These are phyloP conservation scores for Coemansia sp. DNA, from an alignment of 192 early-diverging fungal genomes.

Conservation along the genomic window DNA sequence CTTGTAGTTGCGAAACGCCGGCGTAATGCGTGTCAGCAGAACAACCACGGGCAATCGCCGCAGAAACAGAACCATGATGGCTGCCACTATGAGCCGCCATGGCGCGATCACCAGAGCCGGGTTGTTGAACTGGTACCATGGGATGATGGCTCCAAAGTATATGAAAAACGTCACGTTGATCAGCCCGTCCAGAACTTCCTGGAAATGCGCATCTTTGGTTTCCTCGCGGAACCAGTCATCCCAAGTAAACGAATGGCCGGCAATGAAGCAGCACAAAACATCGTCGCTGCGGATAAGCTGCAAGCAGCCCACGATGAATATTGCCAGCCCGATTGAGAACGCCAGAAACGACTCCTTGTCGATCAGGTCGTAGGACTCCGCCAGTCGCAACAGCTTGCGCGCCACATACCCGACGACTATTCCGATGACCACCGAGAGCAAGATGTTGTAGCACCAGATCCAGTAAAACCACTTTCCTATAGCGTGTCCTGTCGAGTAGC, in stretches of 20 bases:
- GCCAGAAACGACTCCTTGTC: conserved; percentile 90
- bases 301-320: conserved; percentile 67
- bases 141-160: conserved; percentile 80
- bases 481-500: conserved; percentile 58
- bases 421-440: conserved; percentile 73
- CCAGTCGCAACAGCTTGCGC: conserved; percentile 67
- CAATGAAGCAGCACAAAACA: conserved; percentile 74
- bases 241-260: conserved; percentile 82
- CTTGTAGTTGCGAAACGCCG: conserved; percentile 68
- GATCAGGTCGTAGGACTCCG: conserved; percentile 72
- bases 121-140: conserved; percentile 73
- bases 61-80: conserved; percentile 69
- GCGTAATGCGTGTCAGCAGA: conserved; percentile 63
- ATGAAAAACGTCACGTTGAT: conserved; percentile 90
- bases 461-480: conserved; percentile 80
- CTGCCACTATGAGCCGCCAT: conserved; percentile 72
- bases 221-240: conserved; percentile 92
- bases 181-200: conserved; percentile 90
- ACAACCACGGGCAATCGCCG: conserved; percentile 75
- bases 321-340: conserved; percentile 77
- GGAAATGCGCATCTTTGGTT: conserved; percentile 83
- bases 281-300: conserved; percentile 73
- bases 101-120: conserved; percentile 56
- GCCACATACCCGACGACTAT: conserved; percentile 70
- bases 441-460: conserved; percentile 82